A percentile compares a stretch with the other conserved stretches of the same genome.
phyloP scores from a whole-genome alignment of 345 rosid species.

The Theobroma cacao region DNA sequence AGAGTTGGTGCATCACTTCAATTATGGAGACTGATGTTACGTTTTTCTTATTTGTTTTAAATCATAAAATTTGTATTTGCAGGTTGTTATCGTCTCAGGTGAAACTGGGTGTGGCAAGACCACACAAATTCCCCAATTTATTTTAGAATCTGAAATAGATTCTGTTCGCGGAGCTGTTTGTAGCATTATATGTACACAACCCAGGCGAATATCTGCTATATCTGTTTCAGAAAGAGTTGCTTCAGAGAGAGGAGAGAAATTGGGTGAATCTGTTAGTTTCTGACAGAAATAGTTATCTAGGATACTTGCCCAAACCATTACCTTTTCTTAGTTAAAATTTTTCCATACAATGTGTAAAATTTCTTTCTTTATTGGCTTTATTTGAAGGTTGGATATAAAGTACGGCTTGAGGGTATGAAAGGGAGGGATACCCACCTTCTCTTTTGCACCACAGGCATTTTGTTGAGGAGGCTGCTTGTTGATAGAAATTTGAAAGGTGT shows the following conservation, averaged over 20 bases:
- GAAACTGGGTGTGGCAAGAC: slow-evolving; percentile 99
- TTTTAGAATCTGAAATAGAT: slow-evolving; percentile 75
- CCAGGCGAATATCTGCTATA: slow-evolving; percentile 88
- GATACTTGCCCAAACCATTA: slow-evolving; percentile 18
- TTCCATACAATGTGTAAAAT: slow-evolving; percentile 4
- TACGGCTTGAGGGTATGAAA: slow-evolving; percentile 86
- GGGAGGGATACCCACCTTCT: slow-evolving; percentile 88
- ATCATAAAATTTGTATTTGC: slow-evolving; percentile 23
- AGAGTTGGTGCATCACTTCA: not conserved
- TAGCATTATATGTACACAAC: slow-evolving; percentile 93
- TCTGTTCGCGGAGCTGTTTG: slow-evolving; percentile 71
- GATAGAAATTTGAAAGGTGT: slow-evolving; percentile 85
- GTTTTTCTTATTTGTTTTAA: not conserved
- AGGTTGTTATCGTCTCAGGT: slow-evolving; percentile 87
- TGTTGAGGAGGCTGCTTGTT: slow-evolving; percentile 83
- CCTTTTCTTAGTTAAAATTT: not conserved
- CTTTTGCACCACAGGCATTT: slow-evolving; percentile 92
- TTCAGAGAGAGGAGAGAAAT: slow-evolving; percentile 85
- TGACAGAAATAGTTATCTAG: slow-evolving; percentile 4
- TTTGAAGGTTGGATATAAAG: slow-evolving; percentile 89
- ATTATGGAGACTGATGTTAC: not conserved
- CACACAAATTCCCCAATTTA: slow-evolving; percentile 93
- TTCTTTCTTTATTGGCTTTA: slow-evolving; percentile 16
- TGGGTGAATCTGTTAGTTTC: slow-evolving; percentile 91
- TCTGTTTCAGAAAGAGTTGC: slow-evolving; percentile 96